Percentiles rank a stretch among this genome's conserved stretches.
phyloP scores from a whole-genome alignment of 1,284 basidiomycete species.

The Porogramme epimiltina region DNA sequence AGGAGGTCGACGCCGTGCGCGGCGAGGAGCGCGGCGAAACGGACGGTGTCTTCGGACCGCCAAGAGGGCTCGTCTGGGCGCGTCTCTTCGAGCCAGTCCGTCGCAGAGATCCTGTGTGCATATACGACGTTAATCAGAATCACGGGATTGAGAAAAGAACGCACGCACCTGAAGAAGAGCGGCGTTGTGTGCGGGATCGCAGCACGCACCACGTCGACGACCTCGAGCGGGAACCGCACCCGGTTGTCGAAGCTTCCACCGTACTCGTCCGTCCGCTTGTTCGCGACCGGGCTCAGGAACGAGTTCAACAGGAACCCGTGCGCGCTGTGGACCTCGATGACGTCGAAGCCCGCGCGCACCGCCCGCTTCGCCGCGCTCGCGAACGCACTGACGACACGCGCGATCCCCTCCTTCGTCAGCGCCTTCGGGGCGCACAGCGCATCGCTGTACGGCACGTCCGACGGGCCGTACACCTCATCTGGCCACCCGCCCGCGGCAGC shows the following conservation, averaged over 20 bases:
- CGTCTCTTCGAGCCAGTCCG: constrained; percentile 55
- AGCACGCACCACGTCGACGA: constrained; percentile 47
- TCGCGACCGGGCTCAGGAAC: constrained; percentile 54
- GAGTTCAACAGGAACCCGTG: constrained; percentile 45
- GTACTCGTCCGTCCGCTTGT: constrained; percentile 61
- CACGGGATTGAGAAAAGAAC: background rate
- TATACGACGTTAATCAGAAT: constrained; percentile 27
- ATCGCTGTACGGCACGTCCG: constrained; percentile 53
- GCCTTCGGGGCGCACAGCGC: constrained; percentile 55
- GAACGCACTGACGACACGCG: constrained; percentile 60
- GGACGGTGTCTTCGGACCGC: constrained; percentile 56
- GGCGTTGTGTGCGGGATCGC: constrained; percentile 62
- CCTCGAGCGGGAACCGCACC: constrained; percentile 46
- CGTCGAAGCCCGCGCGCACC: constrained; percentile 49
- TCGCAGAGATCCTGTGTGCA: constrained; percentile 45
- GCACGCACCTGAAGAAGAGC: constrained; percentile 67
- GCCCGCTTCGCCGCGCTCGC: constrained; percentile 56
- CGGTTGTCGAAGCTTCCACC: constrained; percentile 60
- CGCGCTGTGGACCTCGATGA: constrained; percentile 40
- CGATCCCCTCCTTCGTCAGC: constrained; percentile 54
- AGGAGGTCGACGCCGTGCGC: constrained; percentile 51
- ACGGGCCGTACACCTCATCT: constrained; percentile 50
- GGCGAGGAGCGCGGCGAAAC: constrained; percentile 45
- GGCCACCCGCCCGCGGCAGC: constrained; percentile 64
- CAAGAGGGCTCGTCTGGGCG: constrained; percentile 47